Evolutionary conservation across 2,329 filamentous ascomycete genomes (phyloP), one percentile per base, ranked within the genome.

Genomic region (Claviceps maximensis): DNA sequence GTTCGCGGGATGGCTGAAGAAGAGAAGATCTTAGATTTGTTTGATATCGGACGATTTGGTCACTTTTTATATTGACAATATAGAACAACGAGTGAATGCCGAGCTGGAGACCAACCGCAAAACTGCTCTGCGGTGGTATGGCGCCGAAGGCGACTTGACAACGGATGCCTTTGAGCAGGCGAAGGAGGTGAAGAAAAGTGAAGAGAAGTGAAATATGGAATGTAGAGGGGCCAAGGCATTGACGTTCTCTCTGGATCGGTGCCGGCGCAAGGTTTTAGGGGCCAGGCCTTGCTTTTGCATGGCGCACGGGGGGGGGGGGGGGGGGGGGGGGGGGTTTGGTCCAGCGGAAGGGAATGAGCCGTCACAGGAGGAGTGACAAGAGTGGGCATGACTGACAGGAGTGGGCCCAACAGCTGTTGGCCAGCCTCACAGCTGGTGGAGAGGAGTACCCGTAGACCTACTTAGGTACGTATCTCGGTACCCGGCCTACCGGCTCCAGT

Each of bases 221-320:
- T 50, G 52, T 49, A 33, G n/a, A n/a, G 41, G 51, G 27, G 52
- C 33, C 13, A 17, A 49, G 47, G 31, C 29, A 13, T 53, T 53
- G 53, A 23, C 49, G 40, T 48, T 47, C 46, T 41, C 42, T 46
- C 50, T 52, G 47, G 25, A 54, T 54, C 50, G 51, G 33, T 42
- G 47, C 47, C 51, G 51, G 49, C 50, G 44, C 38, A 49, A 46
- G 46, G 25, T 49, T 52, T 52, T 49, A 54, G 53, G 50, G 45
- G 52, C 52, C 52, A 51, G 49, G 49, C 52, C 52, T 51, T 54
- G 48, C 33, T 46, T 40, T 51, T 54, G 48, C 33, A 49, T 40
- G 49, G 36, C 36, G 38, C 42, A 40, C 38, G 54, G 50, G 48
- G 55, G 52, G 55, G 40, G 33, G n/a, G n/a, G n/a, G n/a, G n/a